These are phyloP conservation scores for Nitzschia putrida DNA, from an alignment of 108 stramenopile species.

Conservation along the genomic window DNA sequence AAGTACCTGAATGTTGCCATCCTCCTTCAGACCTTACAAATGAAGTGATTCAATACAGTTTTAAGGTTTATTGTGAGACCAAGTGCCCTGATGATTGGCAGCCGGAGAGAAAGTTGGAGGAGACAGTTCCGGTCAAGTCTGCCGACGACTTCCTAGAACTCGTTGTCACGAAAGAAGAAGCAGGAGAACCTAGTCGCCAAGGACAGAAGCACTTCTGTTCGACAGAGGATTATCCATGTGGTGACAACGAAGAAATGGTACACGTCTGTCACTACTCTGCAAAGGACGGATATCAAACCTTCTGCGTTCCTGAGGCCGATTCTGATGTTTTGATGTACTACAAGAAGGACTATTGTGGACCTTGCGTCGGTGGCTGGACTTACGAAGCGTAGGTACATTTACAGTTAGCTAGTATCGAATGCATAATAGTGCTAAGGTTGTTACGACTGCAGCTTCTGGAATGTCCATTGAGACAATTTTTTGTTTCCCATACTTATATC, in stretches of 20 bases:
- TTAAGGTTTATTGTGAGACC: conserved; percentile 26
- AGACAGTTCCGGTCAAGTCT: background rate
- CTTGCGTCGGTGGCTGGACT: conserved; percentile 45
- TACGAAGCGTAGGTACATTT: no score
- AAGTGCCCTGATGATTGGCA: conserved; percentile 18
- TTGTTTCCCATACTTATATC: no score
- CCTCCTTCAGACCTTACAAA: conserved; percentile 4
- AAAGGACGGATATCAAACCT: conserved; percentile 46
- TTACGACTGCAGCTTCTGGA: no score
- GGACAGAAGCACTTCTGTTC: no score
- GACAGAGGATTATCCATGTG: conserved; percentile 47
- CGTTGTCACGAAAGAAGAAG: no score
- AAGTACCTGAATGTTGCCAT: conserved; percentile 33
- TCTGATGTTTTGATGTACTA: conserved; percentile 46
- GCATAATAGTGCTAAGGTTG: no score
- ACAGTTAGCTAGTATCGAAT: no score
- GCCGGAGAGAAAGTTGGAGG: background rate
- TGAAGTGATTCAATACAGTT: conserved; percentile 21
- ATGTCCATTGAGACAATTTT: no score
- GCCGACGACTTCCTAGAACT: no score
- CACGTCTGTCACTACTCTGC: conserved; percentile 52
- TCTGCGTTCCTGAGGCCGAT: conserved; percentile 52
- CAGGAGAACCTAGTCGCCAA: conserved; percentile 5
- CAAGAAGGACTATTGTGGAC: conserved; percentile 43
- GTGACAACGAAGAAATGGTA: conserved; percentile 44